These are phyloP conservation scores for Hypoxylon sp. DNA, from an alignment of 2,329 filamentous ascomycete species.

Conservation along the genomic window DNA sequence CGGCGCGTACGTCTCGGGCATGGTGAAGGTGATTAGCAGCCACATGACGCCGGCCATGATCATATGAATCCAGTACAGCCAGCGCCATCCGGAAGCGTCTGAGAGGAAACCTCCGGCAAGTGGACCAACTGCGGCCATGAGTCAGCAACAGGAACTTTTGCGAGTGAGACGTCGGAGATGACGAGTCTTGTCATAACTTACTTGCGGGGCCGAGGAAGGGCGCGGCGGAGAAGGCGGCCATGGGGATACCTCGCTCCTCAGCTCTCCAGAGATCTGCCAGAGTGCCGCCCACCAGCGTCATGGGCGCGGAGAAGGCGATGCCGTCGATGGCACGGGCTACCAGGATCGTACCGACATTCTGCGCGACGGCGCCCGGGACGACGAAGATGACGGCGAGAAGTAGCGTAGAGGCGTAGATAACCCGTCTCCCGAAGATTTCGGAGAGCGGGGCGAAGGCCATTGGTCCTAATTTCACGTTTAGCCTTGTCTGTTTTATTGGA, in stretches of 20 bases:
- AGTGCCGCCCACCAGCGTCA: constrained; percentile 85
- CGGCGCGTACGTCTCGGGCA: constrained; percentile 88
- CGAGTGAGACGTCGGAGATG: neutral
- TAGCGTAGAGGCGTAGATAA: constrained; percentile 75
- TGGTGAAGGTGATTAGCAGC: constrained; percentile 83
- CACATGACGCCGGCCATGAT: constrained; percentile 76
- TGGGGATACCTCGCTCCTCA: constrained; percentile 84
- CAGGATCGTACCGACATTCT: constrained; percentile 79
- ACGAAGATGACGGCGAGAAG: constrained; percentile 78
- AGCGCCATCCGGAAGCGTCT: constrained; percentile 77
- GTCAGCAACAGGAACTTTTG: constrained; percentile 17
- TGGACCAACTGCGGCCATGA: constrained; percentile 62
- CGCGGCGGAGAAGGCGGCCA: constrained; percentile 85
- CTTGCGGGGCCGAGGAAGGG: constrained; percentile 83
- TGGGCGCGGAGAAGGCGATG: constrained; percentile 84
- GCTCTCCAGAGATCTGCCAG: constrained; percentile 84
- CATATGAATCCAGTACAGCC: constrained; percentile 87
- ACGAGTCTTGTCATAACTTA: constrained; percentile 40
- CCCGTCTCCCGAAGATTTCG: constrained; percentile 75
- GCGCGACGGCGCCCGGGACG: constrained; percentile 78
- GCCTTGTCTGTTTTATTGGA: neutral
- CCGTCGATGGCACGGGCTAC: constrained; percentile 81
- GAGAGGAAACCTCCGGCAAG: constrained; percentile 79
- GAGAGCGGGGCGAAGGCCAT: constrained; percentile 82
- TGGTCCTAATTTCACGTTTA: constrained; percentile 59